phyloP scores from a whole-genome alignment of 2,329 filamentous ascomycete species.

The Cladophialophora carrionii region DNA sequence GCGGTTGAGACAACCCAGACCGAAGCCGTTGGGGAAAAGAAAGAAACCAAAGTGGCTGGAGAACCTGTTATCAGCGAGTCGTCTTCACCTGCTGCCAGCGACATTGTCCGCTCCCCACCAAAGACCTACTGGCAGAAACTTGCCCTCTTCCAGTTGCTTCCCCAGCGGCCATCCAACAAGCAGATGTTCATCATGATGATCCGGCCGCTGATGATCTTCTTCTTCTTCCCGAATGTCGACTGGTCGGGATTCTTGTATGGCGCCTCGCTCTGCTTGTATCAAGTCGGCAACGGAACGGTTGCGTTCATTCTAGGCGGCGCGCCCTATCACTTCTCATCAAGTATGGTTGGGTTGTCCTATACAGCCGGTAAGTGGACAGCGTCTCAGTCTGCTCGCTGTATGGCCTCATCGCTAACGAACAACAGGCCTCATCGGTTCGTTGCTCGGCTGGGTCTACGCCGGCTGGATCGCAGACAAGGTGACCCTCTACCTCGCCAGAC shows the following conservation, averaged over 20 bases:
- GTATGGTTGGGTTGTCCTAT: constrained; percentile 21
- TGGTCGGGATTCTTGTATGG: constrained; percentile 18
- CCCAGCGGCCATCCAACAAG: constrained; percentile 5
- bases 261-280: constrained; percentile 10
- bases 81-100: constrained; percentile 5
- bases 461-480: constrained; percentile 38
- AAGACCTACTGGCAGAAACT: constrained; percentile 9
- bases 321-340: constrained; percentile 14
- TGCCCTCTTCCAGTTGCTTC: background rate
- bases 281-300: constrained; percentile 10
- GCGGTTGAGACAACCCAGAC: background rate
- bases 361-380: background rate
- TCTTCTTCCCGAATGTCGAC: constrained; percentile 18
- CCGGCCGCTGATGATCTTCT: constrained; percentile 13
- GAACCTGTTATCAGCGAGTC: constrained; percentile 1
- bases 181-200: constrained; percentile 13
- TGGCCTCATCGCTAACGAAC: background rate
- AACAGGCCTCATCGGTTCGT: constrained; percentile 35
- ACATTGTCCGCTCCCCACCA: background rate
- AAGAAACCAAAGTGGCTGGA: background rate
- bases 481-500: constrained; percentile 34
- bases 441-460: constrained; percentile 31
- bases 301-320: constrained; percentile 4
- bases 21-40: background rate
- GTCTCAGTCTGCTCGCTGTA: background rate